These are phyloP conservation scores for Canariomyces notabilis DNA, from an alignment of 2,329 filamentous ascomycete genomes.

Conservation along the genomic window DNA sequence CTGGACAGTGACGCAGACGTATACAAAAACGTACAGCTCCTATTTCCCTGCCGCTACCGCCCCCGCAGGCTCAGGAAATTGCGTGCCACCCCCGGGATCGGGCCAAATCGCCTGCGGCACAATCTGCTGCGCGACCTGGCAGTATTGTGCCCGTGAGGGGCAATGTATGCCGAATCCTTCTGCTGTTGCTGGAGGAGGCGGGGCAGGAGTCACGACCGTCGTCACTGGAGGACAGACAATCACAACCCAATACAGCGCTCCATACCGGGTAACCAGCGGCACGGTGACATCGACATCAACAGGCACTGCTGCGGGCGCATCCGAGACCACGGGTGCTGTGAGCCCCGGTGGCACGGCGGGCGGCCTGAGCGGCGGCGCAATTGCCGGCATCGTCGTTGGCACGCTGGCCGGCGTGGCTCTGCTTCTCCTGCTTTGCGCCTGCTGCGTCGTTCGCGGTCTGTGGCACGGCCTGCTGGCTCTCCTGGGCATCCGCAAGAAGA, in stretches of 20 bases:
- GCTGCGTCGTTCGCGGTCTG: conserved; percentile 60
- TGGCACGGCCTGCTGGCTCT: conserved; percentile 56
- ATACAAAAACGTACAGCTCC: conserved; percentile 55
- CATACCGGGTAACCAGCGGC: conserved; percentile 49
- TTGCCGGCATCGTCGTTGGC: conserved; percentile 76
- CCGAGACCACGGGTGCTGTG: conserved; percentile 48
- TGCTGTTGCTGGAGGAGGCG: conserved; percentile 26
- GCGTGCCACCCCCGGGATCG: conserved; percentile 42
- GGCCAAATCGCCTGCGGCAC: conserved; percentile 59
- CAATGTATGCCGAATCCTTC: conserved; percentile 52
- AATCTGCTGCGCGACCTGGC: conserved; percentile 65
- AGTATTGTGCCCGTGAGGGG: conserved; percentile 58
- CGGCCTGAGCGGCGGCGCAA: conserved; percentile 63
- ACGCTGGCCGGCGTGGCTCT: conserved; percentile 62
- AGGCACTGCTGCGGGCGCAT: conserved; percentile 43
- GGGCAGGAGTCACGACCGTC: conserved; percentile 30
- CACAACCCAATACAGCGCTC: conserved; percentile 51
- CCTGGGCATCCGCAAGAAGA: conserved; percentile 54
- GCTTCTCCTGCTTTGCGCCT: conserved; percentile 67
- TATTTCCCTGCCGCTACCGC: conserved; percentile 41
- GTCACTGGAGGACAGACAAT: conserved; percentile 42
- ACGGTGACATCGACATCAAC: conserved; percentile 51
- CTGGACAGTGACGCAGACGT: conserved; percentile 56
- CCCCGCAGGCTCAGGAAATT: conserved; percentile 40
- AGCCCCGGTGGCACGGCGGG: conserved; percentile 36